phyloP scores from a whole-genome alignment of 2,329 filamentous ascomycete genomes.

The Beauveria caledonica region DNA sequence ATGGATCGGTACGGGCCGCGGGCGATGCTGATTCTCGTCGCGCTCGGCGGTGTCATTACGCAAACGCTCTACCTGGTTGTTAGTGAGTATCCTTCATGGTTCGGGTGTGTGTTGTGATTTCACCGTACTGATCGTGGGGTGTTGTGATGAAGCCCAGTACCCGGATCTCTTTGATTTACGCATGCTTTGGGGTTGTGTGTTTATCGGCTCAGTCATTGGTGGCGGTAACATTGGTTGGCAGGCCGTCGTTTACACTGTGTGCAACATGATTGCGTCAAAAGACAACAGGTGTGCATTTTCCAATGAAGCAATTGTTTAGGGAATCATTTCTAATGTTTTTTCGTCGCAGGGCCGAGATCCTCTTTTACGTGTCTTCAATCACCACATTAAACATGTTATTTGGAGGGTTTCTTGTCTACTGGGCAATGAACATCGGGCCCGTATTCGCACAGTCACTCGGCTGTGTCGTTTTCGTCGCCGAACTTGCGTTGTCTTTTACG shows the following conservation, averaged over 20 bases:
- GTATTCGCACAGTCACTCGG: background rate
- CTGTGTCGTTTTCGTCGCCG: background rate
- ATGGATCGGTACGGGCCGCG: background rate
- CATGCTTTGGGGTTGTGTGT: background rate
- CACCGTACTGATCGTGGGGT: background rate
- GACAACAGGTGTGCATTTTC: background rate
- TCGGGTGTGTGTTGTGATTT: no score
- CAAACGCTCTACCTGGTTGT: background rate
- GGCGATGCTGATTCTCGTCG: background rate
- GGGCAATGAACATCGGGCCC: constrained; percentile 1
- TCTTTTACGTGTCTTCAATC: constrained; percentile 1
- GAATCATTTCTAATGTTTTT: background rate
- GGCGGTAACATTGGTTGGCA: constrained; percentile 1
- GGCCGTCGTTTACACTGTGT: background rate
- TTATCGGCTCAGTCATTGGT: background rate
- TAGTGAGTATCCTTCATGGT: background rate
- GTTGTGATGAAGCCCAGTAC: background rate
- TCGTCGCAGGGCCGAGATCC: background rate
- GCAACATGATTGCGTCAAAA: constrained; percentile 1
- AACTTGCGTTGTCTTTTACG: background rate
- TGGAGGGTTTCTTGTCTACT: background rate
- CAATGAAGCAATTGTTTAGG: background rate
- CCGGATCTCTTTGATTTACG: background rate
- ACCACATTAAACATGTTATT: background rate
- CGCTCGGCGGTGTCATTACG: background rate